Conservation (phyloP, 208 protist species). For the Angomonas desouzai region DNA sequence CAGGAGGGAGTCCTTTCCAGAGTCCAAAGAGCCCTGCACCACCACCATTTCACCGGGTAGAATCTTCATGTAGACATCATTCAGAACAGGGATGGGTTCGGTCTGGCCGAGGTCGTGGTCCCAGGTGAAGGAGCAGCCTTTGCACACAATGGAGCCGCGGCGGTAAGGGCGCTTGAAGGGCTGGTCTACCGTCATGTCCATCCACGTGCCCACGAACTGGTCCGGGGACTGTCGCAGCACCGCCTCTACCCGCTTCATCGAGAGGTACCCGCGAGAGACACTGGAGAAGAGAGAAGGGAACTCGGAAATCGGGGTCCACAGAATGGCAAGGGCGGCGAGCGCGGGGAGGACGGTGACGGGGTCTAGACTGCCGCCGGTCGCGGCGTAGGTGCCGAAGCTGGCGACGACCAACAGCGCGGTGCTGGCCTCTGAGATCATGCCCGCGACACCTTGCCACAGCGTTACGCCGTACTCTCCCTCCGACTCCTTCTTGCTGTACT, state of each 20-base stretch:
- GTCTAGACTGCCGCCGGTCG: slow-evolving; percentile 11
- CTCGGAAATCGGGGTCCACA: slow-evolving; percentile 45
- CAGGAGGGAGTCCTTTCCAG: slow-evolving; percentile 73
- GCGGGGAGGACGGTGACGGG: slow-evolving; percentile 29
- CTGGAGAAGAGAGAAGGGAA: slow-evolving; percentile 38
- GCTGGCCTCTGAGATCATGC: slow-evolving; percentile 24
- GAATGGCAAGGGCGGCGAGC: slow-evolving; percentile 34
- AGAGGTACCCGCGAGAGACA: slow-evolving; percentile 48
- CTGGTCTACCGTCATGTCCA: slow-evolving; percentile 34
- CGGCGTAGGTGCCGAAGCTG: slow-evolving; percentile 21
- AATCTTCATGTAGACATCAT: slow-evolving; percentile 50
- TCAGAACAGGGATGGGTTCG: slow-evolving; percentile 31
- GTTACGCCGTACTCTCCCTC: slow-evolving; percentile 25
- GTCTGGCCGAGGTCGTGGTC: slow-evolving; percentile 57
- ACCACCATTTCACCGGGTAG: slow-evolving; percentile 63
- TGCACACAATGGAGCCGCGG: slow-evolving; percentile 56
- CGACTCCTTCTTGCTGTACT: slow-evolving; percentile 23
- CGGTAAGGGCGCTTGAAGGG: slow-evolving; percentile 38
- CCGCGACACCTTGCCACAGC: slow-evolving; percentile 26
- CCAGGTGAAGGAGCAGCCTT: slow-evolving; percentile 67
- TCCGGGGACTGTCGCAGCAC: slow-evolving; percentile 61
- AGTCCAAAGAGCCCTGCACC: slow-evolving; percentile 77
- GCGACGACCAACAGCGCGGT: slow-evolving; percentile 25
- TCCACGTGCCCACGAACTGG: slow-evolving; percentile 60
- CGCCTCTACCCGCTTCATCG: slow-evolving; percentile 55